Percentiles rank a stretch among this genome's conserved stretches.
phyloP scores from a whole-genome alignment of 2,329 filamentous ascomycete species.

The Aspergillus ochraceus region DNA sequence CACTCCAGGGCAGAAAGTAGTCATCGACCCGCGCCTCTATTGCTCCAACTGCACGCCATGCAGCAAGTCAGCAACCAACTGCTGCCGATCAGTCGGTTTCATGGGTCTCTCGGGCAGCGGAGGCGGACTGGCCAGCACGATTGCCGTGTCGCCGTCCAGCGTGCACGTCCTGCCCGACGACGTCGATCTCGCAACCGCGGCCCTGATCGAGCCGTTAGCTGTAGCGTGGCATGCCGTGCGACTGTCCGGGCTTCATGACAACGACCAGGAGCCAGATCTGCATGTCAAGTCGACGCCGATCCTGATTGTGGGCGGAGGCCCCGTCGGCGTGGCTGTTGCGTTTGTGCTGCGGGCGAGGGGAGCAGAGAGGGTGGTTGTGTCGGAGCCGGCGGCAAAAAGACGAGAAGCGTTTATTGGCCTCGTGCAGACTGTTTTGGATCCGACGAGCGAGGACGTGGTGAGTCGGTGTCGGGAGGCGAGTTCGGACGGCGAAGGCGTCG shows the following conservation, averaged over 20 bases:
- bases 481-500: constrained; percentile 1
- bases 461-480: not conserved
- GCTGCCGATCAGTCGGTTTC: constrained; percentile 12
- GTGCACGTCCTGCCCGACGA: constrained; percentile 5
- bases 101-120: constrained; percentile 14
- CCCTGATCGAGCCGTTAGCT: constrained; percentile 13
- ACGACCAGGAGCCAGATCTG: not conserved
- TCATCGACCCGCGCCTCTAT: constrained; percentile 16
- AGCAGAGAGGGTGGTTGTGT: constrained; percentile 6
- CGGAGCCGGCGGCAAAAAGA: constrained; percentile 3
- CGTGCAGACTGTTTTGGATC: constrained; percentile 3
- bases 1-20: constrained; percentile 6
- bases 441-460: not conserved
- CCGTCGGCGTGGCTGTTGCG: constrained; percentile 5
- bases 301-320: constrained; percentile 6
- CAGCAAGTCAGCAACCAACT: constrained; percentile 6
- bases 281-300: not conserved
- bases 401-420: constrained; percentile 1
- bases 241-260: not conserved
- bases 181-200: constrained; percentile 9
- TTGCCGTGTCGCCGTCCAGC: constrained; percentile 6
- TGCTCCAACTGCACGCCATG: constrained; percentile 10
- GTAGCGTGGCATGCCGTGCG: constrained; percentile 12
- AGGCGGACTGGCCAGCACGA: constrained; percentile 10
- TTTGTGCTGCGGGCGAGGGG: constrained; percentile 9